These are phyloP conservation scores for Zasmidium angulare DNA, from an alignment of 2,329 filamentous ascomycete species.

Conservation along the genomic window DNA sequence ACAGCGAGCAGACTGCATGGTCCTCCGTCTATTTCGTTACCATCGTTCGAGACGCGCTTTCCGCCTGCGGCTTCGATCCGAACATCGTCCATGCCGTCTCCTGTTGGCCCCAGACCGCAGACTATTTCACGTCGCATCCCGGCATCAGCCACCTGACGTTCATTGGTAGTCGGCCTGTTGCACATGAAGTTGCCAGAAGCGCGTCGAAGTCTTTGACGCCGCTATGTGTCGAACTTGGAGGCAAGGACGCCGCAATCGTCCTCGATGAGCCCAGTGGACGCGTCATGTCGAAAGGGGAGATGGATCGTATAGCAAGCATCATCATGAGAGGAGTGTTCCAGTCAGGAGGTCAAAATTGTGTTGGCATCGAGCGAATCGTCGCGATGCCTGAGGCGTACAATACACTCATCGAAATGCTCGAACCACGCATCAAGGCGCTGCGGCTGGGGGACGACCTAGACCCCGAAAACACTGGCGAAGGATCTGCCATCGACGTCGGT, in stretches of 20 bases:
- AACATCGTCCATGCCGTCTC: conserved; percentile 80
- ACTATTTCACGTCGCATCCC: conserved; percentile 79
- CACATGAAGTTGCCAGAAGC: conserved; percentile 81
- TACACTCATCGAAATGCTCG: conserved; percentile 67
- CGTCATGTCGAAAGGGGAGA: conserved; percentile 49
- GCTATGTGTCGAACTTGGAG: conserved; percentile 86
- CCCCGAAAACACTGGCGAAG: conserved; percentile 39
- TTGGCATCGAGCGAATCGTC: conserved; percentile 92
- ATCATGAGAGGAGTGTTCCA: conserved; percentile 93
- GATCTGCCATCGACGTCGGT: conserved; percentile 69
- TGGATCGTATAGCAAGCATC: conserved; percentile 74
- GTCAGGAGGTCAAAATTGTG: conserved; percentile 94
- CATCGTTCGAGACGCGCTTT: conserved; percentile 75
- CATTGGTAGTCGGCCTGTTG: conserved; percentile 85
- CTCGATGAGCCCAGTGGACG: conserved; percentile 68
- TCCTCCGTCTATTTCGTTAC: conserved; percentile 77
- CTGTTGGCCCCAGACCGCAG: conserved; percentile 83
- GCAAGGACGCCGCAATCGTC: conserved; percentile 89
- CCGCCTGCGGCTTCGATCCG: conserved; percentile 77
- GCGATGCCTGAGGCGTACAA: conserved; percentile 76
- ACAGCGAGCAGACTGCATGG: conserved; percentile 95
- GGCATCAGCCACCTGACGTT: conserved; percentile 88
- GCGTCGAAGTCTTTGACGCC: conserved; percentile 86
- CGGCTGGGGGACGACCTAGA: conserved; percentile 71
- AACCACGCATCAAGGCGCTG: conserved; percentile 70